Evolutionary conservation across 1,284 basidiomycete genomes (phyloP), one percentile per base, ranked within the genome.

Genomic region (Microbotryum lychnidis-dioicae): DNA sequence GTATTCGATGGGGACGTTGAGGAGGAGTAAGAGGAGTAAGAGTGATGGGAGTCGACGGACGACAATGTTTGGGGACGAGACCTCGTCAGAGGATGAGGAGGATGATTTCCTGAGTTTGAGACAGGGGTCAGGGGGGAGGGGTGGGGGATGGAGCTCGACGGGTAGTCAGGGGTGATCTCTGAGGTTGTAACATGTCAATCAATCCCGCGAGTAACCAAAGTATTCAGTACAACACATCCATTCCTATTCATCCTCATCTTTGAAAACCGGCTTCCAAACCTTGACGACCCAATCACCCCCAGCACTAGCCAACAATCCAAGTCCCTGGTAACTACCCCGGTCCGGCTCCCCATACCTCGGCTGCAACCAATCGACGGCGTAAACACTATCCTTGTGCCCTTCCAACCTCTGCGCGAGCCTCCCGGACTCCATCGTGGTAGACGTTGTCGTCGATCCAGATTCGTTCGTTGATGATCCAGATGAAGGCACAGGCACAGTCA

Each of bases 291-390:
- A 47, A 48, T 56, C 47, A 3, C 37, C 54, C 20, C 54, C 54
- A 25, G 31, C 54, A 21, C 54, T 56, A 14, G 51, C 51, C 21
- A 51, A 33, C 56, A 51, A 16, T 12, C 50, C 56, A 42, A 42
- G 21, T 3, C 50, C 56, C 20, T 37, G 25, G 27, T 58, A 51
- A n/a, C 33, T 33, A 18, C 33, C 37, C 48, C 18, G 12, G 25
- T 50, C 49, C 12, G 25, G 33, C n/a, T 21, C 48, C 20, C 42
- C 10, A 25, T 42, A 23, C 12, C 37, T 29, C 14, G 14, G 27
- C 21, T 57, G 55, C 50, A 58, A 58, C 16, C 50, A 58, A 27
- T 58, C 56, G 2, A 58, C 56, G 4, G 56, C 56, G 20, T 58
- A 58, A 9, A 58, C 56, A 10, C 29, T 37, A 16, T 52, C 56